Evolutionary conservation across 176 grass and related monocot genomes (phyloP).

Genomic region (Poa annua): DNA sequence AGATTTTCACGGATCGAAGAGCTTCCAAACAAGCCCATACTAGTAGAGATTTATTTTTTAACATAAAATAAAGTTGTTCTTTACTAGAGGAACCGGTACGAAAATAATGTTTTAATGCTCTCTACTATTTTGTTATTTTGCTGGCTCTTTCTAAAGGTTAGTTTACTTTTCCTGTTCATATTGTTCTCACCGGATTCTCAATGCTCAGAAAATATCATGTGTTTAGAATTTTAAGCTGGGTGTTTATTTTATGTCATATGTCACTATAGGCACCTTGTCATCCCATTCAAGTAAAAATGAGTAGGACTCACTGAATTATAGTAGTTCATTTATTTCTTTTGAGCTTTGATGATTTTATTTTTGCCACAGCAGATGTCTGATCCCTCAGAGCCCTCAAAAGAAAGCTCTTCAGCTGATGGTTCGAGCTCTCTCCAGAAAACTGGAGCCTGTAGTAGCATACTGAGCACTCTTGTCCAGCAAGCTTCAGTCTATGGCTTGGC

Average conservation of each 20-base stretch:
- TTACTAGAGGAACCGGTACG: too few relatives aligned
- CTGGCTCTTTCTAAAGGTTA: not conserved
- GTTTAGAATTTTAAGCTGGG: not conserved
- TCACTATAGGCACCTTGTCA: not conserved
- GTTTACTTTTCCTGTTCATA: not conserved
- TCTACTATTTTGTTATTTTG: not conserved
- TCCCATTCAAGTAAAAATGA: not conserved
- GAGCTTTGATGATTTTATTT: slow-evolving; percentile 7
- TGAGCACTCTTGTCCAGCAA: slow-evolving; percentile 61
- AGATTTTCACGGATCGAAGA: too few relatives aligned
- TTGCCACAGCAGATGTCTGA: slow-evolving; percentile 59
- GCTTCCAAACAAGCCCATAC: too few relatives aligned
- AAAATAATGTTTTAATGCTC: not conserved
- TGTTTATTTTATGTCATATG: slow-evolving; percentile 7
- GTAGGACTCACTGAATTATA: not conserved
- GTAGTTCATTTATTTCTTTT: not conserved
- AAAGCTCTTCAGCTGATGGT: slow-evolving; percentile 44
- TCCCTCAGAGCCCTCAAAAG: slow-evolving; percentile 42
- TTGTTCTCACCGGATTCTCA: not conserved
- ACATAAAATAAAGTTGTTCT: too few relatives aligned
- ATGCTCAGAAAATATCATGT: not conserved
- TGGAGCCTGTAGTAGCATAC: slow-evolving; percentile 52
- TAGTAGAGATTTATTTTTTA: too few relatives aligned
- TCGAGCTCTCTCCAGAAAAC: slow-evolving; percentile 47
- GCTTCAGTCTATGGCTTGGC: slow-evolving; percentile 73